phyloP scores from a whole-genome alignment of 768 basidiomycete species.

The Xanthoconium stramineum region DNA sequence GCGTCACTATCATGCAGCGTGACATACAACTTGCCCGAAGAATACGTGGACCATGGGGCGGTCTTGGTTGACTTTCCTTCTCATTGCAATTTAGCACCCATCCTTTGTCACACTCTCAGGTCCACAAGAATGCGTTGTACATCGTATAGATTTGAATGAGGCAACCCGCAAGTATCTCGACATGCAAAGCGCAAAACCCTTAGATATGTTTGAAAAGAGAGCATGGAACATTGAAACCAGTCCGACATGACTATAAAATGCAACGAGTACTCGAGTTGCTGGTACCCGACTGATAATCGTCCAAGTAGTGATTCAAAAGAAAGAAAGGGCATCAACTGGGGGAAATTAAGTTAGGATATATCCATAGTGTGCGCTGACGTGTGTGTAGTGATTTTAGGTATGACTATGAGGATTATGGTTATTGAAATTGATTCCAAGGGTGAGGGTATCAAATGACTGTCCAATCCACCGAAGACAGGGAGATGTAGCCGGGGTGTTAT shows the following conservation, averaged over 20 bases:
- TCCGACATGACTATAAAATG: slow-evolving; percentile 18
- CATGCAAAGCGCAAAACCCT: slow-evolving; percentile 6
- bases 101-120: background rate
- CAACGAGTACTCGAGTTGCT: slow-evolving; percentile 4
- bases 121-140: slow-evolving; percentile 25
- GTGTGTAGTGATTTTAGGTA: slow-evolving; percentile 11
- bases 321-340: background rate
- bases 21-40: slow-evolving; percentile 96
- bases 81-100: background rate
- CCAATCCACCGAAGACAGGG: slow-evolving; percentile 7
- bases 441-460: slow-evolving; percentile 29
- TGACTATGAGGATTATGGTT: slow-evolving; percentile 17
- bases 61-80: slow-evolving; percentile 45
- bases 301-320: slow-evolving; percentile 12
- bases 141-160: slow-evolving; percentile 23
- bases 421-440: slow-evolving; percentile 13
- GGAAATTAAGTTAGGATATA: slow-evolving; percentile 21
- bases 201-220: slow-evolving; percentile 12
- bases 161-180: slow-evolving; percentile 9
- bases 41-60: slow-evolving; percentile 89
- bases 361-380: slow-evolving; percentile 21
- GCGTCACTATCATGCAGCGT: slow-evolving; percentile 96
- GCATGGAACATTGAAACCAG: slow-evolving; percentile 9
- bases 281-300: slow-evolving; percentile 16
- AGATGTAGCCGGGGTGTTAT: slow-evolving; percentile 5